phyloP scores from a whole-genome alignment of 768 basidiomycete genomes.

The Tricholomella constricta region DNA sequence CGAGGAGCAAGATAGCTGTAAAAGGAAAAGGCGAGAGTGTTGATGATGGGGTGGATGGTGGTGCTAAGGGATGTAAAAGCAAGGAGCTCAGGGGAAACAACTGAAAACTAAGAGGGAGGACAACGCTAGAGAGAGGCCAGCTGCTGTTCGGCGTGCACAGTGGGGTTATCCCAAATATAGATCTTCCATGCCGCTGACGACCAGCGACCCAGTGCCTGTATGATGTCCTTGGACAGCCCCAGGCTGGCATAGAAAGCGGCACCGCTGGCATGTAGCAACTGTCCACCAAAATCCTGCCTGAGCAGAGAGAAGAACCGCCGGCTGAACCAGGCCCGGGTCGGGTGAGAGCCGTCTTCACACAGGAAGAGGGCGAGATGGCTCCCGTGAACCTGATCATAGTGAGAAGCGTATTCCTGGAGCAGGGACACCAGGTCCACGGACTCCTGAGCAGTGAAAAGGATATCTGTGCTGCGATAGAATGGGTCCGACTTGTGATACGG shows the following conservation, averaged over 20 bases:
- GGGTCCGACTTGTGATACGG: slow-evolving; percentile 32
- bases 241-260: slow-evolving; percentile 10
- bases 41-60: background rate
- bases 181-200: slow-evolving; percentile 13
- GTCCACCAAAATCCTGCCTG: slow-evolving; percentile 19
- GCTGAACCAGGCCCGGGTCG: slow-evolving; percentile 24
- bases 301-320: slow-evolving; percentile 16
- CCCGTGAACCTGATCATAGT: slow-evolving; percentile 16
- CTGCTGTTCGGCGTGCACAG: slow-evolving; percentile 14
- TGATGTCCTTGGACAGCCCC: slow-evolving; percentile 2
- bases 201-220: slow-evolving; percentile 16
- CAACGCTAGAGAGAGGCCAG: slow-evolving; percentile 4
- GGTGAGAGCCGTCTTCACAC: slow-evolving; percentile 17
- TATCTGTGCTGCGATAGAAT: slow-evolving; percentile 26
- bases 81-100: background rate
- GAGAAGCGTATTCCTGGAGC: slow-evolving; percentile 11
- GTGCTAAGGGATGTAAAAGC: background rate
- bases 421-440: slow-evolving; percentile 21
- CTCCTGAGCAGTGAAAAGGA: slow-evolving; percentile 19
- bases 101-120: background rate
- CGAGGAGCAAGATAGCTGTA: background rate
- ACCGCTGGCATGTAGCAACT: slow-evolving; percentile 22
- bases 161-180: slow-evolving; percentile 15
- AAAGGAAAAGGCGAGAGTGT: background rate
- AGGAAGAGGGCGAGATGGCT: slow-evolving; percentile 19